Evolutionary conservation across 768 basidiomycete genomes (phyloP).

Genomic region (Boletus vinaceobasis): DNA sequence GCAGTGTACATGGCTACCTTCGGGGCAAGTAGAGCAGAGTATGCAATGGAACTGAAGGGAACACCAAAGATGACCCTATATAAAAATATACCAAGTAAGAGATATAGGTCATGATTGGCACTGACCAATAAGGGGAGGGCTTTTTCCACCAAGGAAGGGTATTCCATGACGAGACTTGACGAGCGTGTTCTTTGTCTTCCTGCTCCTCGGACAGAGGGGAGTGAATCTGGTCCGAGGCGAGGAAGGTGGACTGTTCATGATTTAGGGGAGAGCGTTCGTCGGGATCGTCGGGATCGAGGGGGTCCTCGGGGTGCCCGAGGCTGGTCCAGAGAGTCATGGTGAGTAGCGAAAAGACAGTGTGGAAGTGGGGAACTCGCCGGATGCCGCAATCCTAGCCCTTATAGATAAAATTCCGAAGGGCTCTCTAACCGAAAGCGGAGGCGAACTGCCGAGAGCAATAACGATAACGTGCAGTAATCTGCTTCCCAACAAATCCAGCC

Average conservation of each 20-base stretch:
- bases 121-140: constrained; percentile 73
- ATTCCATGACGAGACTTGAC: constrained; percentile 25
- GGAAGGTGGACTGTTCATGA: constrained; percentile 37
- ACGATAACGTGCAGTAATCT: neutral
- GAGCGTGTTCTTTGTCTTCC: constrained; percentile 30
- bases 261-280: constrained; percentile 42
- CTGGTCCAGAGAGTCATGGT: constrained; percentile 16
- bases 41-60: constrained; percentile 55
- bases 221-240: constrained; percentile 11
- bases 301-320: constrained; percentile 5
- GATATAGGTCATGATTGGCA: neutral
- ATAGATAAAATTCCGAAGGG: neutral
- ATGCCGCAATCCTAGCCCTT: neutral
- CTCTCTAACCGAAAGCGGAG: neutral
- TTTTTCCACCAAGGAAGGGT: constrained; percentile 69
- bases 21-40: constrained; percentile 60
- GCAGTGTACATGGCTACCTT: constrained; percentile 71
- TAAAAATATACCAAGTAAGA: neutral
- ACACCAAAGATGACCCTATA: constrained; percentile 50
- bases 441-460: neutral
- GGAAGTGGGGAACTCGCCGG: no score
- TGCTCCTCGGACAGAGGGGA: constrained; percentile 13
- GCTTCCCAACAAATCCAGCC: no score
- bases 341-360: neutral
- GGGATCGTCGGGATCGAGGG: constrained; percentile 44